Base-by-base conservation (phyloP, 164 flowering plant species). In the Pachysandra terminalis region DNA sequence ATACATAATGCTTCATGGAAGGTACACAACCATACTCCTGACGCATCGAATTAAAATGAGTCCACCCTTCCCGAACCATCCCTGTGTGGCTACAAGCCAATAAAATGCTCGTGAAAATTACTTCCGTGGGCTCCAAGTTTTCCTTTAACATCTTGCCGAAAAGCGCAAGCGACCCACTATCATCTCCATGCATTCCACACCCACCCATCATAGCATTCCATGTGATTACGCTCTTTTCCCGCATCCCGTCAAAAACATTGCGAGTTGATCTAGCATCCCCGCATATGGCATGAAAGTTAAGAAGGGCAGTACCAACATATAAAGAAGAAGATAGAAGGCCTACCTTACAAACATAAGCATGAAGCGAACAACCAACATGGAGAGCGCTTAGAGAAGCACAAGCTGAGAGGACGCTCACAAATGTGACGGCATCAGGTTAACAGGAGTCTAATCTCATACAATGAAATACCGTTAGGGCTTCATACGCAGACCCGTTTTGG, bases 41-140 rank as follows among this genome's bases (percentile, higher is more conserved):
- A 61, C 84, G 76, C 91, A 89, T 86, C 17, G 68, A 67, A 68
- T 65, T 61, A 65, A 91, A 90, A 73, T 67, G 75, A 52, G 59
- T 75, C 90, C 81, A 75, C 15, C 93, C 97, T 66, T 88, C 90
- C 7, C 71, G 79, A 49, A 90, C 73, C 86, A 79, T 82, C 71
- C 97, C 97, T 12, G 88, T 67, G 37, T 82, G 93, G 71, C 96
- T 82, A 68, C 93, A 89, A 25, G 91, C 89, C 15, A 93, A 79
- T 69, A 89, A 71, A 52, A 91, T 67, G 32, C 83, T 62, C 0
- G 87, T 83, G 73, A 90, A 89, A 56, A 79, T 80, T 57, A 77
- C 81, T 74, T 87, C 91, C 73, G 68, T 86, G 0, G 91, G 96
- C 67, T 80, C 74, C 68, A 84, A 6, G 3, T 80, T 70, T 58